phyloP scores from a whole-genome alignment of 495 filamentous ascomycete species.

The Aspergillus nanangensis region DNA sequence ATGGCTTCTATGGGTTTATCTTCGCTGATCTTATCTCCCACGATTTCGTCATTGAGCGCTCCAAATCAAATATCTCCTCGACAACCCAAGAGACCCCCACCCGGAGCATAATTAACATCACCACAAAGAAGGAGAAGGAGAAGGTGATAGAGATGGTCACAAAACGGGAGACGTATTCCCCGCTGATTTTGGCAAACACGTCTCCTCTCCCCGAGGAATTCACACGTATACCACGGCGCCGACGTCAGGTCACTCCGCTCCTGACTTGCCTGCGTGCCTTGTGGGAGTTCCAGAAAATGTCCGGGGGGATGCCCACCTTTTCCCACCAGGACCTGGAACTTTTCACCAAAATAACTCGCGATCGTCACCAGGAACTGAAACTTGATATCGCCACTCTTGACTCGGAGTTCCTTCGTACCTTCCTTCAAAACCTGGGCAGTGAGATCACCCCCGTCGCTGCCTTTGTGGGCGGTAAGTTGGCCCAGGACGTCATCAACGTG shows the following conservation, averaged over 20 bases:
- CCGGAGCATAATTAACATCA: conserved; percentile 65
- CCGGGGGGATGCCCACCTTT: conserved; percentile 50
- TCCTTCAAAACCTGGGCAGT: conserved; percentile 73
- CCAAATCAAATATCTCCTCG: conserved; percentile 71
- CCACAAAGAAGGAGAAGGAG: conserved; percentile 65
- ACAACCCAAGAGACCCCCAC: conserved; percentile 68
- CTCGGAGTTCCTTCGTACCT: conserved; percentile 74
- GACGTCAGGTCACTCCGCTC: conserved; percentile 72
- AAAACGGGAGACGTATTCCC: conserved; percentile 84
- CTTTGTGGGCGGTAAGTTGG: conserved; percentile 82
- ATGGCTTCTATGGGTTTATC: conserved; percentile 91
- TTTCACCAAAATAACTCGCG: conserved; percentile 73
- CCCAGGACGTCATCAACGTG: conserved; percentile 97
- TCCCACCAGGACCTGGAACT: conserved; percentile 55
- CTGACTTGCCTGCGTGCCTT: conserved; percentile 77
- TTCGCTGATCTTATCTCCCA: conserved; percentile 90
- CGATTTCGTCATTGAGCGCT: conserved; percentile 80
- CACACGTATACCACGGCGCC: conserved; percentile 57
- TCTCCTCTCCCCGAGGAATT: conserved; percentile 70
- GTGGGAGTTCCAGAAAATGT: conserved; percentile 67
- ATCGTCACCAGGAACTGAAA: conserved; percentile 69
- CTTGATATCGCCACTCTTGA: conserved; percentile 72
- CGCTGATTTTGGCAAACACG: conserved; percentile 71
- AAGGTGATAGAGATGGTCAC: conserved; percentile 86
- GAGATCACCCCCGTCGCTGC: conserved; percentile 87